Conservation (phyloP, 1,284 basidiomycete species). For the Cutaneotrichosporon sp. region DNA sequence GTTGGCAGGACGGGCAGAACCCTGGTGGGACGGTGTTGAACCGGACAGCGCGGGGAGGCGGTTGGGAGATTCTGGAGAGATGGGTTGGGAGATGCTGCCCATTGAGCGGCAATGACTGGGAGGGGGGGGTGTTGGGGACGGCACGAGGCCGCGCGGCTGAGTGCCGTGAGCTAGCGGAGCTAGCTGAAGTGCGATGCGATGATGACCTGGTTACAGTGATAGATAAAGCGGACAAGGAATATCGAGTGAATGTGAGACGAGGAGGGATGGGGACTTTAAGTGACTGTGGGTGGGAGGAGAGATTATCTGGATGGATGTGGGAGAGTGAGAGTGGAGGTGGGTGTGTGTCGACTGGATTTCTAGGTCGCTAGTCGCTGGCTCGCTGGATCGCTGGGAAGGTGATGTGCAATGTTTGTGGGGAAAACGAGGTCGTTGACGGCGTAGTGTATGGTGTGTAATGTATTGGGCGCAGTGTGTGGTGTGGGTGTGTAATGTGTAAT, state of each 20-base stretch:
- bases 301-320: neutral
- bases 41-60: slow-evolving; percentile 1
- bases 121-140: neutral
- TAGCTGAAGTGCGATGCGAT: neutral
- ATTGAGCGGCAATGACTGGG: neutral
- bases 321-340: neutral
- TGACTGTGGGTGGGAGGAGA: neutral
- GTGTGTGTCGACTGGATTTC: no score
- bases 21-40: neutral
- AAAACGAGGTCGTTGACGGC: no score
- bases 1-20: neutral
- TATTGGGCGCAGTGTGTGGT: no score
- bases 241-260: neutral
- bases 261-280: neutral
- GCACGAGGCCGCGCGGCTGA: neutral
- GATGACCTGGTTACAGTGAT: neutral
- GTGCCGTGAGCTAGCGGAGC: neutral
- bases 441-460: no score
- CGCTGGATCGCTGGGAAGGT: no score
- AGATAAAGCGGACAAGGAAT: neutral
- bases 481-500: no score
- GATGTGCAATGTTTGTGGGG: no score
- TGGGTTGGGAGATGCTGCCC: neutral
- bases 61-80: neutral
- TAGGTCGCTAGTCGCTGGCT: no score